phyloP scores from a whole-genome alignment of 495 filamentous ascomycete genomes.

The Poronia punctata region DNA sequence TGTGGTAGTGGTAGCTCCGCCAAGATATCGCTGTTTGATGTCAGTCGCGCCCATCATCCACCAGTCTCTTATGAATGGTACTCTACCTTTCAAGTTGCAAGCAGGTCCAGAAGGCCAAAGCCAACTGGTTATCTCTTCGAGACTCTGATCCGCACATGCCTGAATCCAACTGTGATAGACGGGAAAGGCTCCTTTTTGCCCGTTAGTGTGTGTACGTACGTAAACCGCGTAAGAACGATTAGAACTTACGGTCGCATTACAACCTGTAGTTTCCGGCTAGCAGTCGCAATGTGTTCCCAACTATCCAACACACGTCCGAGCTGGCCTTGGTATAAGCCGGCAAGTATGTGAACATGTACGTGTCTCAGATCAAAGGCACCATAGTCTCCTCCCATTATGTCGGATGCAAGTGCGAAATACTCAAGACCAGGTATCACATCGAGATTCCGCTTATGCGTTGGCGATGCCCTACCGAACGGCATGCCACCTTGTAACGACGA shows the following conservation, averaged over 20 bases:
- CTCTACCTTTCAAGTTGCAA: slow-evolving; percentile 82
- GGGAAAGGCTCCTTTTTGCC: slow-evolving; percentile 35
- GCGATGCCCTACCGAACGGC: slow-evolving; percentile 13
- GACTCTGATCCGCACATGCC: slow-evolving; percentile 21
- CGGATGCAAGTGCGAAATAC: slow-evolving; percentile 78
- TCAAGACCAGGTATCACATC: slow-evolving; percentile 83
- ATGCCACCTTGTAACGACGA: slow-evolving; percentile 35
- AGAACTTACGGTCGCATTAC: slow-evolving; percentile 66
- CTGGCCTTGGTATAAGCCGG: slow-evolving; percentile 84
- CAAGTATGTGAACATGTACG: slow-evolving; percentile 78
- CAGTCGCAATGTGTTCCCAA: slow-evolving; percentile 77
- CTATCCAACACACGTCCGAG: slow-evolving; percentile 83
- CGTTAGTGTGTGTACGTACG: slow-evolving; percentile 1
- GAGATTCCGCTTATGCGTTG: slow-evolving; percentile 54
- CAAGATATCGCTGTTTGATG: slow-evolving; percentile 65
- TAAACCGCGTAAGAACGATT: no score
- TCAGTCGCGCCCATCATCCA: slow-evolving; percentile 5
- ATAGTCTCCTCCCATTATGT: slow-evolving; percentile 75
- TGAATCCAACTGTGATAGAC: slow-evolving; percentile 31
- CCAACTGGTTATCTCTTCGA: slow-evolving; percentile 49
- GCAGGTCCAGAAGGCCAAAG: slow-evolving; percentile 89
- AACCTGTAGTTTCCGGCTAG: slow-evolving; percentile 67
- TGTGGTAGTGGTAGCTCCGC: slow-evolving; percentile 83
- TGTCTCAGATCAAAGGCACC: slow-evolving; percentile 73
- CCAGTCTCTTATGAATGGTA: background rate